Base-by-base conservation (phyloP, 2,329 filamentous ascomycete genomes). In the Teratosphaeria zuluensis region DNA sequence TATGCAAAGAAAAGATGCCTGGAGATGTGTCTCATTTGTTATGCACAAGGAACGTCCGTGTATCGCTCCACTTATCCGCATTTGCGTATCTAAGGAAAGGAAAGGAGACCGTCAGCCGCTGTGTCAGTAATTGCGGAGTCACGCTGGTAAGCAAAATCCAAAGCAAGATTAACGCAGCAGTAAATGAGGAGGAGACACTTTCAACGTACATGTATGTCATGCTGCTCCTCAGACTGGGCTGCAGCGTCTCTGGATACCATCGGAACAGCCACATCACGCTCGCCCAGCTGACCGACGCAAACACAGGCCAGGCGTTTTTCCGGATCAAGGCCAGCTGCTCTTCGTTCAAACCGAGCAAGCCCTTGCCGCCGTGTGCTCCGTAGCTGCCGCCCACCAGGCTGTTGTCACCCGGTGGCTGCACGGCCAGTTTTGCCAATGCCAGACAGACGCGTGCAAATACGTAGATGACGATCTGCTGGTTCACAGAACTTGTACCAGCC, bases 391-490 rank as follows among this genome's bases (percentile, higher is more conserved):
- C 72, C 4, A 73, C 62, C 28, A 73, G 58, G n/a, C 68, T 66
- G 62, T 73, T 73, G 31, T 73, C 71, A 19, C 72, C 70, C 11
- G 67, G 76, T 1, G 81, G 81, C 73, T 90, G 86, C 63, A 97
- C 84, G 58, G 89, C 84, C 59, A 97, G 78, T 69, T 90, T 90
- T 33, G 92, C 94, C 28, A 95, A 77, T 8, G 89, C 90, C 35
- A 99, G 83, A 61, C 88, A 81, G 16, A 96, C 94, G 64, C 94
- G 86, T 54, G 94, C 94, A 71, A 96, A 96, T 63, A 99, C 89
- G 78, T 99, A 99, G 68, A 97, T 89, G 73, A 96, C 91, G 72
- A 99, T 99, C 80, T 99, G 92, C 79, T 96, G 90, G 76, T 87
- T 95, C 62, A 96, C 87, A 63, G 84, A 88, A 61, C 87, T 88